Conservation (phyloP, 75 land plant species). For the Isoetes taiwanensis region DNA sequence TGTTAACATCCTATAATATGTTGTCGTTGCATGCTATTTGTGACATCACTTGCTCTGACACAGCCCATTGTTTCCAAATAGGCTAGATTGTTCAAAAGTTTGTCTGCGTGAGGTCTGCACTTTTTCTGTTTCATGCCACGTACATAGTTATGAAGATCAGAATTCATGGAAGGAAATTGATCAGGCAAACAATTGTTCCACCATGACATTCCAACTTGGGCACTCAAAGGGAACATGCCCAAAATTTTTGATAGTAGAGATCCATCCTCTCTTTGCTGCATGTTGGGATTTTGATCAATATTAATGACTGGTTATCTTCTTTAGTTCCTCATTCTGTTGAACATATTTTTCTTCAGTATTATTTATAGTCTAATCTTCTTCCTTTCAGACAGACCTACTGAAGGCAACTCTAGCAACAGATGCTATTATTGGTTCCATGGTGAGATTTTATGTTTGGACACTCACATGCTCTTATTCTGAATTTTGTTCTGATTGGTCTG, state of each 20-base stretch:
- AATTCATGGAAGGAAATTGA: background rate
- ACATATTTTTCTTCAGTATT: no score
- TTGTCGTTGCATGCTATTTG: background rate
- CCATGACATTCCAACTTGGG: no score
- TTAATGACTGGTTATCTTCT: no score
- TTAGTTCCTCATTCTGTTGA: no score
- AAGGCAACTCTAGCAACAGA: conserved; percentile 96
- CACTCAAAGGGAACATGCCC: no score
- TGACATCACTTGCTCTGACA: background rate
- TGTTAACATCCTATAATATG: no score
- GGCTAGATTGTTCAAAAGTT: no score
- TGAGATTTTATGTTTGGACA: conserved; percentile 9
- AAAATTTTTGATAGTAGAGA: no score
- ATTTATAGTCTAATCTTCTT: background rate
- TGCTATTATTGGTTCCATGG: conserved; percentile 87
- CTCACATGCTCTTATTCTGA: background rate
- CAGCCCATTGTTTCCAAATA: no score
- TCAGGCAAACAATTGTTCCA: no score
- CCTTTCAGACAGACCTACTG: conserved; percentile 68
- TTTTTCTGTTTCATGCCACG: background rate
- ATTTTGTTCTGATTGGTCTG: background rate
- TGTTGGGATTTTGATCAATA: no score
- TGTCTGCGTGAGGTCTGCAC: background rate
- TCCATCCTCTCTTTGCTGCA: no score
- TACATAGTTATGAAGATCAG: background rate